Conservation (phyloP, 1,284 basidiomycete species). For the Trametes polyzona region DNA sequence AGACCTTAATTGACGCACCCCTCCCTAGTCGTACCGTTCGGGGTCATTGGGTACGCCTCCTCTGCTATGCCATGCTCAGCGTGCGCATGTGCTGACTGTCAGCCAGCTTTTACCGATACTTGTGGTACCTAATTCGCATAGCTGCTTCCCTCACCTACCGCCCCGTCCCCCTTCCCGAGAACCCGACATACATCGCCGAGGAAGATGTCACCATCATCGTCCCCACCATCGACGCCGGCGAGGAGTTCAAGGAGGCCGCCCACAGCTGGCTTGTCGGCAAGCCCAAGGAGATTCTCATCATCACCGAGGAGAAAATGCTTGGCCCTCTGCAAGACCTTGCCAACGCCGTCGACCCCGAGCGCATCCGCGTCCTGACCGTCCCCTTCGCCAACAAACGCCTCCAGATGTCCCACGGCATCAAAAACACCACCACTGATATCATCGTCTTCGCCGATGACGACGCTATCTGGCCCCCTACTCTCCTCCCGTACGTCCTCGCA, state of each 20-base stretch:
- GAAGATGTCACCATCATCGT: slow-evolving; percentile 96
- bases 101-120: slow-evolving; percentile 81
- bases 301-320: slow-evolving; percentile 90
- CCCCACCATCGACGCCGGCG: slow-evolving; percentile 92
- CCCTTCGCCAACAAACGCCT: slow-evolving; percentile 92
- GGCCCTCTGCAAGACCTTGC: slow-evolving; percentile 87
- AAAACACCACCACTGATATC: slow-evolving; percentile 88
- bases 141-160: slow-evolving; percentile 77
- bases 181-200: slow-evolving; percentile 84
- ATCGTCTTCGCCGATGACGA: slow-evolving; percentile 96
- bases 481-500: slow-evolving; percentile 83
- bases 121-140: slow-evolving; percentile 88
- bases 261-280: slow-evolving; percentile 88
- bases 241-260: slow-evolving; percentile 93
- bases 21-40: slow-evolving; percentile 82
- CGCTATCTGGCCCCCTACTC: slow-evolving; percentile 91
- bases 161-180: slow-evolving; percentile 84
- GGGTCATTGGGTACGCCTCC: slow-evolving; percentile 81
- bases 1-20: slow-evolving; percentile 10
- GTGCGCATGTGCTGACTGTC: slow-evolving; percentile 7
- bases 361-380: slow-evolving; percentile 87
- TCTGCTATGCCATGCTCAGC: background rate
- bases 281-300: slow-evolving; percentile 92
- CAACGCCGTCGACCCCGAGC: slow-evolving; percentile 79
- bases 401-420: slow-evolving; percentile 92